Evolutionary conservation across 495 filamentous ascomycete genomes (phyloP).

Genomic region (Hypomontagnella monticulosa): DNA sequence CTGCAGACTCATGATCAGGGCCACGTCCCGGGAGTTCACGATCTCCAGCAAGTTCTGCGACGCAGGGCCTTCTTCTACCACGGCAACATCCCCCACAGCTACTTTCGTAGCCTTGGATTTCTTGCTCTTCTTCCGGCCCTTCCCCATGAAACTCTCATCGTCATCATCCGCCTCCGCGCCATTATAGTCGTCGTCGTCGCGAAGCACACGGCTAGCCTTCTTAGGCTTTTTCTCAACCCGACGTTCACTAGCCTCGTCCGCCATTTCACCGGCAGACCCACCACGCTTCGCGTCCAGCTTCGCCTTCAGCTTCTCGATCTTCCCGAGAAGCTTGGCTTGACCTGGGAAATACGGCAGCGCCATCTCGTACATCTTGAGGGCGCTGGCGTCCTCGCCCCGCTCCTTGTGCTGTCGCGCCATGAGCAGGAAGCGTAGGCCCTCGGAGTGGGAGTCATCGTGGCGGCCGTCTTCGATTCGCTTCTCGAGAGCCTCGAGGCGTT

Average conservation of each 20-base stretch:
- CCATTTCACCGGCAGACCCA: constrained; percentile 13
- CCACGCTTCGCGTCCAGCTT: constrained; percentile 61
- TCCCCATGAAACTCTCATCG: constrained; percentile 54
- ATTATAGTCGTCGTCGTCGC: constrained; percentile 46
- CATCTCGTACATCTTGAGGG: constrained; percentile 85
- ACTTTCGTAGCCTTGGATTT: constrained; percentile 46
- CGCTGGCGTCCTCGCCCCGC: constrained; percentile 78
- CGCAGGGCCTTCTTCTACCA: constrained; percentile 36
- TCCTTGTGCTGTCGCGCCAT: constrained; percentile 93
- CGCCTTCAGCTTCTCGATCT: constrained; percentile 76
- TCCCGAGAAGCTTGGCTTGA: constrained; percentile 79
- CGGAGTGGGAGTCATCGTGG: constrained; percentile 75
- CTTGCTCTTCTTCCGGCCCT: constrained; percentile 47
- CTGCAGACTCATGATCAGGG: constrained; percentile 76
- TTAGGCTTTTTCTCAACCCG: constrained; percentile 29
- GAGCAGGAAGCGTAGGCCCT: constrained; percentile 83
- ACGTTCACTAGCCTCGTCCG: constrained; percentile 4
- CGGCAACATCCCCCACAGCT: constrained; percentile 15
- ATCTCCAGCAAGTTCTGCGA: constrained; percentile 78
- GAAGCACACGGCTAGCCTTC: constrained; percentile 16
- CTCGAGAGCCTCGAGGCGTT: constrained; percentile 83
- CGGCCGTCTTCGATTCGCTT: constrained; percentile 76
- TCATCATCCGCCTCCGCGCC: constrained; percentile 60
- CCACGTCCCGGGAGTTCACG: constrained; percentile 84
- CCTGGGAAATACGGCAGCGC: constrained; percentile 87